Evolutionary conservation across 208 protist genomes (phyloP), one percentile per base, ranked within the genome.

Genomic region (Leptomonas pyrrhocoris): DNA sequence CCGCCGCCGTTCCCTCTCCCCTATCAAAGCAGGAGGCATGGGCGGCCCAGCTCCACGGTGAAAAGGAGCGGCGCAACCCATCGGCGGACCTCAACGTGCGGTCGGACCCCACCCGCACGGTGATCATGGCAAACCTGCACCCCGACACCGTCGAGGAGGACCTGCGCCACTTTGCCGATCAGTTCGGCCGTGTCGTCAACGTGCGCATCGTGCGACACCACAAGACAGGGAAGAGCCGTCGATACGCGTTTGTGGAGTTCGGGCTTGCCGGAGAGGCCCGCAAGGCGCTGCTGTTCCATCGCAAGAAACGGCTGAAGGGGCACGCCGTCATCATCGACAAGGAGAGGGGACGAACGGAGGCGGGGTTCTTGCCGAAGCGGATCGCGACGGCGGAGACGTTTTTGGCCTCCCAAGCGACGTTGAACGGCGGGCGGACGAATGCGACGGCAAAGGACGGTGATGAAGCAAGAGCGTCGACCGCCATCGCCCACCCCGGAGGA

Each of bases 171-270:
- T 96, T 94, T 66, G 80, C 87, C 9, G 87, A 96, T 69, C 89
- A 93, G 82, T 92, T 96, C 64, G 91, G 91, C 50, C 85, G 86
- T 25, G 91, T 96, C 7, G 49, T 84, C 57, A 69, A 65, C 25
- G 78, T 87, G 42, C 89, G 85, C 43, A 74, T 96, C 25, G 81
- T 96, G 21, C 81, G 86, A 18, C 46, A 85, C 65, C 54, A 58
- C 60, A 79, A 81, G 40, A 87, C 79, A 0, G 86, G 87, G 15
- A 81, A 79, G 51, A 92, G 85, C 50, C 77, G 89, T 15, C 73
- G 83, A 50, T 96, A 96, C 71, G 89, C 77, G 27, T 96, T 96
- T 81, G 84, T 94, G 13, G 80, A 96, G 78, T 94, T 87, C 66
- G 80, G 83, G 21, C 75, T 86, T 27, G 71, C 65, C n/a, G 88